These are phyloP conservation scores for Westerdykella ornata DNA, from an alignment of 2,329 filamentous ascomycete species.

Conservation along the genomic window DNA sequence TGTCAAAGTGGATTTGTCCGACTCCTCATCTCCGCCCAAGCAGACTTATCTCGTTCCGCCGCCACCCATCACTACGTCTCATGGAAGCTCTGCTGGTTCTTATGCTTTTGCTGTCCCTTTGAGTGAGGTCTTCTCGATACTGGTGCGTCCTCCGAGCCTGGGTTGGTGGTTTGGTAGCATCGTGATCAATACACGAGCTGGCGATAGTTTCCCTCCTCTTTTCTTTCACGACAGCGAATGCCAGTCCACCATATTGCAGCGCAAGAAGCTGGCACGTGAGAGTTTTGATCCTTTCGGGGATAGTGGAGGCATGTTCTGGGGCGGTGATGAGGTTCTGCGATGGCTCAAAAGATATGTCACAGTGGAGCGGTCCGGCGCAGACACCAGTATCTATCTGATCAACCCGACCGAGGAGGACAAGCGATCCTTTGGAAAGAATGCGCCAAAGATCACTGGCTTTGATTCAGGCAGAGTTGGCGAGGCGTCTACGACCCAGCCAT, in stretches of 20 bases:
- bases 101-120: slow-evolving; percentile 91
- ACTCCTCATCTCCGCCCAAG: slow-evolving; percentile 70
- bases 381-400: slow-evolving; percentile 85
- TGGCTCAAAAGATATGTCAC: slow-evolving; percentile 82
- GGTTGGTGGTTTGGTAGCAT: slow-evolving; percentile 99
- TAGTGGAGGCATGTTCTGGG: slow-evolving; percentile 88
- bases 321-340: slow-evolving; percentile 85
- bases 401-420: slow-evolving; percentile 82
- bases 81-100: slow-evolving; percentile 62
- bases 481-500: slow-evolving; percentile 19
- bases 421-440: slow-evolving; percentile 65
- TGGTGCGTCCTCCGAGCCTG: slow-evolving; percentile 83
- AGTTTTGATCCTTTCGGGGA: slow-evolving; percentile 87
- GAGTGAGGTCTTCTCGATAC: slow-evolving; percentile 80
- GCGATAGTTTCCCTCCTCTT: slow-evolving; percentile 87
- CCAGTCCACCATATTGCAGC: slow-evolving; percentile 87
- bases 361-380: slow-evolving; percentile 76
- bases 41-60: slow-evolving; percentile 89
- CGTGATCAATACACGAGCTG: slow-evolving; percentile 83
- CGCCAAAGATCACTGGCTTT: slow-evolving; percentile 26
- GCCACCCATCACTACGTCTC: slow-evolving; percentile 75
- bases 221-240: slow-evolving; percentile 99
- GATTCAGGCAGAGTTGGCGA: slow-evolving; percentile 24
- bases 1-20: slow-evolving; percentile 87
- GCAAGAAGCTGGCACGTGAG: slow-evolving; percentile 76